Percentiles rank a stretch among this genome's conserved stretches.
Conservation (phyloP, 1,284 basidiomycete species). For the Austroboletus olivaceoglutinosus region DNA sequence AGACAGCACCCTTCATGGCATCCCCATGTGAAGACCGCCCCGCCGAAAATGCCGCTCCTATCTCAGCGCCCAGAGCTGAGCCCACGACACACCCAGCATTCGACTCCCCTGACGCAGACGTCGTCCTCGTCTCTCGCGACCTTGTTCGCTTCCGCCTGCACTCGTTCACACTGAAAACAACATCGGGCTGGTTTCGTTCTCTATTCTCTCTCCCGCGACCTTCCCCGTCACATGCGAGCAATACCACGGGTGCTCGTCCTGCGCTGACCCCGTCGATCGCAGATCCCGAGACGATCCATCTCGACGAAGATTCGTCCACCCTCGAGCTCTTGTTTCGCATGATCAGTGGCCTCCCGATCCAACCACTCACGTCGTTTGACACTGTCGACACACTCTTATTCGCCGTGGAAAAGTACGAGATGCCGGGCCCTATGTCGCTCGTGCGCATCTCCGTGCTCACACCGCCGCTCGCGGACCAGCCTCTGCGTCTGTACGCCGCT, state of each 20-base stretch:
- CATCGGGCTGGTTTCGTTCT: constrained; percentile 54
- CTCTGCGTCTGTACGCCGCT: constrained; percentile 55
- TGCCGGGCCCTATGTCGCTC: constrained; percentile 58
- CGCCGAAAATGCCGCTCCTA: not conserved
- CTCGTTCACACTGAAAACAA: constrained; percentile 55
- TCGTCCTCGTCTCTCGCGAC: constrained; percentile 46
- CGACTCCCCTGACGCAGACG: constrained; percentile 47
- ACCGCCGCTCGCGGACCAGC: constrained; percentile 46
- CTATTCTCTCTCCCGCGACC: constrained; percentile 58
- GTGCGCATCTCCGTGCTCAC: constrained; percentile 53
- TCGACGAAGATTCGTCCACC: constrained; percentile 54
- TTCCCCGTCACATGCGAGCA: not conserved
- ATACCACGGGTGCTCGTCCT: constrained; percentile 26
- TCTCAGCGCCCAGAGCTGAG: constrained; percentile 4
- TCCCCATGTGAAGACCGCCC: constrained; percentile 17
- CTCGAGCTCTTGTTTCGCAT: constrained; percentile 59
- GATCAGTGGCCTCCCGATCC: constrained; percentile 55
- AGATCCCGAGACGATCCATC: constrained; percentile 43
- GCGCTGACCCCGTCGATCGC: constrained; percentile 18
- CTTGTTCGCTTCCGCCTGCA: constrained; percentile 55
- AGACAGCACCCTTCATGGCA: constrained; percentile 12
- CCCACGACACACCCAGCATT: constrained; percentile 46
- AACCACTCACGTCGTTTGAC: constrained; percentile 50
- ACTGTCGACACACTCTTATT: constrained; percentile 53
- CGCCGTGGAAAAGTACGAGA: constrained; percentile 67